phyloP scores from a whole-genome alignment of 495 filamentous ascomycete genomes.

The Alectoria sarmentosa region DNA sequence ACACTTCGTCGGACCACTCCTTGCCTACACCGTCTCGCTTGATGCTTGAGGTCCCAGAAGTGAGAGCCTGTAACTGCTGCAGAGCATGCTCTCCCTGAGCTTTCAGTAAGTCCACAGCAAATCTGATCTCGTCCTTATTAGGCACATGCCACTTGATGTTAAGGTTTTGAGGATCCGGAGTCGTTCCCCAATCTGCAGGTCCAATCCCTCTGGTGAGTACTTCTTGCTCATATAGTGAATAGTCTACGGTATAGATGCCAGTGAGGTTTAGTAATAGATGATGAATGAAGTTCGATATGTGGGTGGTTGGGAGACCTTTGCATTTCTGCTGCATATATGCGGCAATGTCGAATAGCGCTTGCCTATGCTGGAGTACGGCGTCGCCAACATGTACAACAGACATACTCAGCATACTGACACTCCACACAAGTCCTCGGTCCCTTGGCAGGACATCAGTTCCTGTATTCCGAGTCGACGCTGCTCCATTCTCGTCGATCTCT shows the following conservation, averaged over 20 bases:
- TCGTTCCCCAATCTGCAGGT: conserved; percentile 71
- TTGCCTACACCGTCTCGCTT: conserved; percentile 93
- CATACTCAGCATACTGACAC: conserved; percentile 97
- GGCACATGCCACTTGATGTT: conserved; percentile 90
- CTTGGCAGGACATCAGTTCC: conserved; percentile 89
- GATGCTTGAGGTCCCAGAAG: conserved; percentile 71
- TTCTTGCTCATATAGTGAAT: conserved; percentile 70
- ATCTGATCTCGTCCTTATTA: conserved; percentile 67
- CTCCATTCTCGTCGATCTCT: conserved; percentile 96
- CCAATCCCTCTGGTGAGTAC: conserved; percentile 49
- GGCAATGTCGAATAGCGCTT: conserved; percentile 85
- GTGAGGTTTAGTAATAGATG: conserved; percentile 97
- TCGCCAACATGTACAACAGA: conserved; percentile 93
- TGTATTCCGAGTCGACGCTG: conserved; percentile 86
- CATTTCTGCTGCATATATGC: conserved; percentile 94
- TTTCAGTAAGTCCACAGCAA: conserved; percentile 82
- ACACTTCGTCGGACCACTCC: conserved; percentile 96
- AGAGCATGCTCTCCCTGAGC: conserved; percentile 65
- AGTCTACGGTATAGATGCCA: conserved; percentile 85
- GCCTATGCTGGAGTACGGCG: conserved; percentile 77
- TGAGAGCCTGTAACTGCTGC: conserved; percentile 62
- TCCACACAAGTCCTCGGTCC: conserved; percentile 91
- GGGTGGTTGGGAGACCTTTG: conserved; percentile 84
- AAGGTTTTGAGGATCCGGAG: conserved; percentile 60
- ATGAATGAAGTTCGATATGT: conserved; percentile 96